These are phyloP conservation scores for Leishmania tarentolae DNA, from an alignment of 208 protist genomes.

Conservation along the genomic window DNA sequence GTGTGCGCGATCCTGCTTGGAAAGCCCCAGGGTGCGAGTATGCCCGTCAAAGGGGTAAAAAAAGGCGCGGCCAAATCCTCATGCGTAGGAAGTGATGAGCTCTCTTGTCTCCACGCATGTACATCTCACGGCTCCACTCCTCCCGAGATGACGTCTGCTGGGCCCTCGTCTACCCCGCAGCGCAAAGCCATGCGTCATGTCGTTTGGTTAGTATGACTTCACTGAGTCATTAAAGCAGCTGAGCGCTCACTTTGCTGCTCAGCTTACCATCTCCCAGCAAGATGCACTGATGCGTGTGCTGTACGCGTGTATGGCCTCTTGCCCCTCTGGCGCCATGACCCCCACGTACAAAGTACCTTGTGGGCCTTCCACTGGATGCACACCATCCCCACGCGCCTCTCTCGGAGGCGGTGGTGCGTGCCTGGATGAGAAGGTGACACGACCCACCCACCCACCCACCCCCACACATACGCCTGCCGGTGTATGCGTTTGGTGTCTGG, in stretches of 20 bases:
- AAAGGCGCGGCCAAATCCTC: too few relatives aligned
- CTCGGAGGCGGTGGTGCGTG: conserved; percentile 22
- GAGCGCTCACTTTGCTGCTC: background rate
- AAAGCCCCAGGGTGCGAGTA: too few relatives aligned
- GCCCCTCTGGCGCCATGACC: background rate
- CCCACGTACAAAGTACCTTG: background rate
- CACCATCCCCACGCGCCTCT: background rate
- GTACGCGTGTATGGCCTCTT: conserved; percentile 21
- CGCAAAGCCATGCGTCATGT: background rate
- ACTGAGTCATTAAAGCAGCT: background rate
- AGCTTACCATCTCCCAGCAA: conserved; percentile 15
- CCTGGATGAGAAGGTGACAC: conserved; percentile 4
- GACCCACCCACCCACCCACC: background rate
- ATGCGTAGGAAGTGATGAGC: too few relatives aligned
- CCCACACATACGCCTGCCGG: too few relatives aligned
- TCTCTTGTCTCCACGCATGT: too few relatives aligned
- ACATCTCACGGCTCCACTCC: background rate
- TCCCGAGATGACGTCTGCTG: background rate
- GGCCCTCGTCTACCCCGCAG: background rate
- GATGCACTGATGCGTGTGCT: conserved; percentile 23
- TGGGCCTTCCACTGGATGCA: background rate
- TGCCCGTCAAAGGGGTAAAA: too few relatives aligned
- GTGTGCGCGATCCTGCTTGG: too few relatives aligned
- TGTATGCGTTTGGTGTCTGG: background rate
- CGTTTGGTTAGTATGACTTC: background rate